These are phyloP conservation scores for Anisodus acutangulus DNA, from an alignment of 257 asterid genomes.

Conservation along the genomic window DNA sequence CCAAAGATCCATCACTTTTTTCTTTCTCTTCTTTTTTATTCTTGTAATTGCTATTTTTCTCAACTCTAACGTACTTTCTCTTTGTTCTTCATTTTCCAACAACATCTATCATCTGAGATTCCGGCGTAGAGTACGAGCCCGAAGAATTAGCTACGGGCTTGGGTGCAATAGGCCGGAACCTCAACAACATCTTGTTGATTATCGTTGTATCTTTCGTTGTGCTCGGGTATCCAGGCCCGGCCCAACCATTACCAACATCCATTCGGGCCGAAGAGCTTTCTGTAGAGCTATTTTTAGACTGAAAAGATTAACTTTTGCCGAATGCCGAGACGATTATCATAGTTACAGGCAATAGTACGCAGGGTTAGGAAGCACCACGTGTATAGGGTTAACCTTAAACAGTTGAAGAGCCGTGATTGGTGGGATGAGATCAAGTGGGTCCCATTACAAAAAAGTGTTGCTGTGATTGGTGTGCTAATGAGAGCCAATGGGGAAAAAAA, in stretches of 20 bases:
- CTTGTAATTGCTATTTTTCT: slow-evolving; percentile 36
- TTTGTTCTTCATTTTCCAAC: slow-evolving; percentile 37
- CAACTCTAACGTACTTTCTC: slow-evolving; percentile 59
- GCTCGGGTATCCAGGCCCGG: neutral
- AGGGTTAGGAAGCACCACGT: slow-evolving; percentile 34
- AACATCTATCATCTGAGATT: neutral
- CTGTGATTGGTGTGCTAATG: slow-evolving; percentile 36
- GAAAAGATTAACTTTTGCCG: neutral
- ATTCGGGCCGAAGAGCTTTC: neutral
- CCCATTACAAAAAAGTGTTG: slow-evolving; percentile 41
- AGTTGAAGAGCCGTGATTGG: slow-evolving; percentile 45
- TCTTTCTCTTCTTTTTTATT: slow-evolving; percentile 14
- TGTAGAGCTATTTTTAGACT: neutral
- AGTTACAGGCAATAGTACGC: neutral
- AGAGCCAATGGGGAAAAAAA: slow-evolving; percentile 33
- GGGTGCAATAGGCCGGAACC: slow-evolving; percentile 52
- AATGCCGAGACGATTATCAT: slow-evolving; percentile 16
- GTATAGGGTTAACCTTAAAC: slow-evolving; percentile 46
- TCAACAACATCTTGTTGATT: slow-evolving; percentile 20
- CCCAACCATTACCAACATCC: neutral
- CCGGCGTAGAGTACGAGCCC: neutral
- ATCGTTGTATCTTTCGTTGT: neutral
- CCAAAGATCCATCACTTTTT: slow-evolving; percentile 20
- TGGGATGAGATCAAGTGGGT: slow-evolving; percentile 49
- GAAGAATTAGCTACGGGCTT: slow-evolving; percentile 46